Conservation (phyloP, 2,329 filamentous ascomycete species). For the Arthrobotrys sphaeroides region DNA sequence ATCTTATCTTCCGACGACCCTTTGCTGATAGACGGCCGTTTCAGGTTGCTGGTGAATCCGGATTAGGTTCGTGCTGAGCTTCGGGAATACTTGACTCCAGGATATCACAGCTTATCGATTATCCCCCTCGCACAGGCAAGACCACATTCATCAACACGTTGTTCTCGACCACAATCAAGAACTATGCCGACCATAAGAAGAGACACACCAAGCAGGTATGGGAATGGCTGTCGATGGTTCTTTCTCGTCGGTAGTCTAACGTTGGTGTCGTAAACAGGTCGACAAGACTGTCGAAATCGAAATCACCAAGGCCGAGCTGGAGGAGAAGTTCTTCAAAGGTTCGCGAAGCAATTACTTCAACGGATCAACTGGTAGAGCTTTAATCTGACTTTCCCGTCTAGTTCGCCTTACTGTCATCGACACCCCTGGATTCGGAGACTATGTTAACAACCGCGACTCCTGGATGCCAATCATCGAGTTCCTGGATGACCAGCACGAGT, state of each 20-base stretch:
- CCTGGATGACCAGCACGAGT: conserved; percentile 99
- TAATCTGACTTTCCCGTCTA: conserved; percentile 61
- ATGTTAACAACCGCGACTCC: conserved; percentile 99
- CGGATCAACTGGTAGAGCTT: background rate
- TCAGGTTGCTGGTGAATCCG: conserved; percentile 97
- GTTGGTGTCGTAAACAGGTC: conserved; percentile 63
- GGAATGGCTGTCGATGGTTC: background rate
- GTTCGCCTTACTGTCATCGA: conserved; percentile 99
- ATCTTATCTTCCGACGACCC: conserved; percentile 57
- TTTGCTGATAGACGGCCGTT: conserved; percentile 22
- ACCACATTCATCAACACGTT: conserved; percentile 99
- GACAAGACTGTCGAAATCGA: conserved; percentile 99
- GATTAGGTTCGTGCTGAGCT: conserved; percentile 65
- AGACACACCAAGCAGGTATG: conserved; percentile 90
- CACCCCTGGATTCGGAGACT: conserved; percentile 98
- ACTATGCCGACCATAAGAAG: conserved; percentile 99
- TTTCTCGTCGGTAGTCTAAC: background rate
- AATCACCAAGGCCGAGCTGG: conserved; percentile 98
- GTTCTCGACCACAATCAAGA: conserved; percentile 99
- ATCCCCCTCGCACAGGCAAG: conserved; percentile 72
- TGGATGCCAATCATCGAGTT: conserved; percentile 99
- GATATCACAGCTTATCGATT: conserved; percentile 39
- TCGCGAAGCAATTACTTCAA: conserved; percentile 57
- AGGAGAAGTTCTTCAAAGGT: conserved; percentile 99
- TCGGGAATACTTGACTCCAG: conserved; percentile 32